Percentiles rank a stretch among this genome's conserved stretches.
phyloP scores from a whole-genome alignment of 495 filamentous ascomycete species.

The Xylaria castorea region DNA sequence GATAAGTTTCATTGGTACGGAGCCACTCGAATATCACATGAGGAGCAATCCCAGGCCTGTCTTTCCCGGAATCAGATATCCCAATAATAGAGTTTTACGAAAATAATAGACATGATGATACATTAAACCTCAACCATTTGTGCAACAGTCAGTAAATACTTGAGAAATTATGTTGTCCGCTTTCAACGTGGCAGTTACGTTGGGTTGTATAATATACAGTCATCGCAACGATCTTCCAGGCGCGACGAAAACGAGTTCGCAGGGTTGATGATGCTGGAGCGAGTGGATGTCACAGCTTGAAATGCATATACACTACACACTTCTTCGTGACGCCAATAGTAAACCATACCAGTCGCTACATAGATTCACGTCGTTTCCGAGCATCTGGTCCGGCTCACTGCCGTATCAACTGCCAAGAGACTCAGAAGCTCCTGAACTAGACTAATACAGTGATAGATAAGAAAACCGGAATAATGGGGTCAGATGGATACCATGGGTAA shows the following conservation, averaged over 20 bases:
- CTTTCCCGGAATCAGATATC: conserved; percentile 15
- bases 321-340: background rate
- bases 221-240: background rate
- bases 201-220: background rate
- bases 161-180: background rate
- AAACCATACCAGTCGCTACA: background rate
- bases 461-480: background rate
- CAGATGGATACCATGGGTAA: background rate
- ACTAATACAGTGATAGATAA: background rate
- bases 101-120: conserved; percentile 10
- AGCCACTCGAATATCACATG: conserved; percentile 6
- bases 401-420: background rate
- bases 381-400: background rate
- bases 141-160: background rate
- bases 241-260: background rate
- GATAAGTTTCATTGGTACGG: conserved; percentile 5
- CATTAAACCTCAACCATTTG: background rate
- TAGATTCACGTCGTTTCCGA: background rate
- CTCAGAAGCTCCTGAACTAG: background rate
- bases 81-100: conserved; percentile 11
- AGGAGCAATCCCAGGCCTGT: conserved; percentile 18
- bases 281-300: background rate
- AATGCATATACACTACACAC: background rate
- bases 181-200: background rate
- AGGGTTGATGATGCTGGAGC: background rate